Base-by-base conservation (phyloP, 1,284 basidiomycete genomes). In the Thelephora terrestris region DNA sequence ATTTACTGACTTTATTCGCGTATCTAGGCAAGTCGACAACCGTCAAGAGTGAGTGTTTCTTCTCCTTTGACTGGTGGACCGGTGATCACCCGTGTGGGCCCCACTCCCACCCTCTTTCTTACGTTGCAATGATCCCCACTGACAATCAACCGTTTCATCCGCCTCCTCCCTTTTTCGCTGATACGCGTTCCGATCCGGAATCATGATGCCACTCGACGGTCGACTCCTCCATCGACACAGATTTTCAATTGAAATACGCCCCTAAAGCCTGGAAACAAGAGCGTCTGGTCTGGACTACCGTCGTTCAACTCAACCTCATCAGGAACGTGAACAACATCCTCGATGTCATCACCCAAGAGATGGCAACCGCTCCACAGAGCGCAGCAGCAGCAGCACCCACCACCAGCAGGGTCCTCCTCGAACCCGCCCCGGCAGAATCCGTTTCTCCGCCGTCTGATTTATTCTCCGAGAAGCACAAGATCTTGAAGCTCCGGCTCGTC, bases 251-350 rank as follows among this genome's bases (percentile, higher is more conserved):
- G 60, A 68, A 65, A 36, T 78, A 76, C 47, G 73, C 75, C 1
- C 68, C 64, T 16, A 64, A 71, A 39, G 69, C 70, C 32, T 83
- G 81, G 71, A 63, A 65, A 25, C 63, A 67, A 1, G 81, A 84
- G 54, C 76, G 76, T 40, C 64, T 67, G 0, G 76, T 75, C 3
- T 83, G 80, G 81, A 69, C 78, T 16, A 65, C 76, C 1, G 77
- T 83, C 52, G 75, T 83, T 48, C 79, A 81, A 53, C 74, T 83
- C 57, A 84, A 83, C 61, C 73, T 84, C 55, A 70, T 81, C 47
- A 73, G 76, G 23, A 76, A 76, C 36, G 64, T 81, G 37, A 72
- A 75, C 51, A 65, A 66, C 46, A 79, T 83, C 47, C 66, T 81
- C 49, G 76, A 78, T 45, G 59, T 68, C 7, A 61, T 78, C 45